Percentiles rank a stretch among this genome's conserved stretches.
phyloP scores from a whole-genome alignment of 2,329 filamentous ascomycete species.

The Sphaerulina vaccinii region DNA sequence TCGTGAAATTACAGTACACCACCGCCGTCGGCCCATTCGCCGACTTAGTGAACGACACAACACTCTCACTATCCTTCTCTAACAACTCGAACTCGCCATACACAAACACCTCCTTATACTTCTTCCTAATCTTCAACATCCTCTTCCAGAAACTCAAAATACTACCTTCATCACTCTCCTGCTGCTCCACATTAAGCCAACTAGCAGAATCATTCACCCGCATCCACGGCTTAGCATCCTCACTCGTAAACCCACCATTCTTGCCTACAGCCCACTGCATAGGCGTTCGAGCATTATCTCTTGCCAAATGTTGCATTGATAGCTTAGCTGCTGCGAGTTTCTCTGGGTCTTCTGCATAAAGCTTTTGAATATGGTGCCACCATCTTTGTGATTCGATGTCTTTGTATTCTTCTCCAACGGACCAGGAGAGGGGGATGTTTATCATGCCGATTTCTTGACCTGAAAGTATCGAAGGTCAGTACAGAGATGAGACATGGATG shows the following conservation, averaged over 20 bases:
- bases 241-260: slow-evolving; percentile 60
- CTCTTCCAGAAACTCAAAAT: slow-evolving; percentile 61
- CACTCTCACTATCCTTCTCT: slow-evolving; percentile 19
- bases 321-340: neutral
- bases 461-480: neutral
- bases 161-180: slow-evolving; percentile 48
- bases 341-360: slow-evolving; percentile 35
- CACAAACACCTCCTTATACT: slow-evolving; percentile 24
- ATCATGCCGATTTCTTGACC: slow-evolving; percentile 64
- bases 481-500: too few relatives aligned
- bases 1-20: slow-evolving; percentile 12
- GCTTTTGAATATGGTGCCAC: slow-evolving; percentile 36
- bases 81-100: slow-evolving; percentile 27
- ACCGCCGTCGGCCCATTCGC: slow-evolving; percentile 1
- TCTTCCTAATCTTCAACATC: slow-evolving; percentile 25
- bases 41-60: slow-evolving; percentile 19
- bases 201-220: slow-evolving; percentile 11
- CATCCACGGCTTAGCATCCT: slow-evolving; percentile 19
- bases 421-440: slow-evolving; percentile 44
- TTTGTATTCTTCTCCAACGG: slow-evolving; percentile 46
- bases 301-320: slow-evolving; percentile 10
- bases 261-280: slow-evolving; percentile 60
- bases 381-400: slow-evolving; percentile 58
- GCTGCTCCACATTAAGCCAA: slow-evolving; percentile 33
- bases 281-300: slow-evolving; percentile 57